phyloP scores from a whole-genome alignment of 2,329 filamentous ascomycete species.

The Leptographium radiaticola region DNA sequence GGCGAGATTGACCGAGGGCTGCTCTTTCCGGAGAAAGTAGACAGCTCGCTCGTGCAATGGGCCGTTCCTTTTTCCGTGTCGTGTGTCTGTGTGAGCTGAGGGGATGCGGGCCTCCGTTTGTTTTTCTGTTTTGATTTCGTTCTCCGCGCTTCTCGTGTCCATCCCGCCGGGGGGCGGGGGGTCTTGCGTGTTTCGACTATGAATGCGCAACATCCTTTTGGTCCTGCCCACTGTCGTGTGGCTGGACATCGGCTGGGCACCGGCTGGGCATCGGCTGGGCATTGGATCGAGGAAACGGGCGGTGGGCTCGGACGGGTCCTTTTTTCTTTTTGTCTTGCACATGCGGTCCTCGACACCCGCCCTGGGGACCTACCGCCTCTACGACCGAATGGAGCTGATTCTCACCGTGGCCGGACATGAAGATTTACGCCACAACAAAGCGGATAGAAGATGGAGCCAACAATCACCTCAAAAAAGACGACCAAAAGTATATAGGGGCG shows the following conservation, averaged over 20 bases:
- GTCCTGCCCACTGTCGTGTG: not conserved
- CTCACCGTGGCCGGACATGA: not conserved
- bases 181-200: not conserved
- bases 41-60: constrained; percentile 19
- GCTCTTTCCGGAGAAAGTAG: constrained; percentile 99
- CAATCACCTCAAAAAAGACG: constrained; percentile 28
- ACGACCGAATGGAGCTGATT: constrained; percentile 13
- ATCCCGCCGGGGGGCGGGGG: no score
- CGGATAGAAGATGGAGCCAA: constrained; percentile 61
- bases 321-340: constrained; percentile 9
- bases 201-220: not conserved
- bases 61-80: constrained; percentile 16
- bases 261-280: not conserved
- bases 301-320: not conserved
- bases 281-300: not conserved
- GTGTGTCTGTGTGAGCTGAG: constrained; percentile 1
- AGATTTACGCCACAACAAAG: constrained; percentile 21
- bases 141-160: not conserved
- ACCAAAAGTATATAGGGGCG: constrained; percentile 33
- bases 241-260: not conserved
- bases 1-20: constrained; percentile 97
- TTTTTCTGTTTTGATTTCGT: not conserved
- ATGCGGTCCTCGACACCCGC: not conserved
- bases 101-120: not conserved
- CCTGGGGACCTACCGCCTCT: constrained; percentile 13